Evolutionary conservation across 805 yeast genomes (phyloP).

Genomic region (Metschnikowia colocasiae): DNA sequence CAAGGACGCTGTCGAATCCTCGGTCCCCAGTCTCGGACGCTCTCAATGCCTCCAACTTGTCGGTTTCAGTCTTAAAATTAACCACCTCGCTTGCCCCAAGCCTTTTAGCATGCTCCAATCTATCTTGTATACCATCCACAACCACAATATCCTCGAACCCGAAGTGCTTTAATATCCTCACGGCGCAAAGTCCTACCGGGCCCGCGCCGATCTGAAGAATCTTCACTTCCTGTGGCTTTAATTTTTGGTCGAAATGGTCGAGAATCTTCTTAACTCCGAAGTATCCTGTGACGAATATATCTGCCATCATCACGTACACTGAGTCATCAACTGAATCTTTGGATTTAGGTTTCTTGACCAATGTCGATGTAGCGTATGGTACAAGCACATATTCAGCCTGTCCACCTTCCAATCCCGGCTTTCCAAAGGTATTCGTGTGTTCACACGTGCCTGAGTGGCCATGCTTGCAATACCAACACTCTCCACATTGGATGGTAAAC

Average conservation of each 20-base stretch:
- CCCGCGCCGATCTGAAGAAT: constrained; percentile 58
- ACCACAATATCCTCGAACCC: constrained; percentile 46
- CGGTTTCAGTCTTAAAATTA: constrained; percentile 38
- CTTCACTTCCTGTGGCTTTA: constrained; percentile 27
- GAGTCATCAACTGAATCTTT: constrained; percentile 35
- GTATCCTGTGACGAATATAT: constrained; percentile 62
- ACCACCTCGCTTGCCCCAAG: constrained; percentile 50
- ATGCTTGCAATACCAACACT: constrained; percentile 54
- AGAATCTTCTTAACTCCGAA: constrained; percentile 52
- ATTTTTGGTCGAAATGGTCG: constrained; percentile 18
- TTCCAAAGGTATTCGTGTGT: constrained; percentile 55
- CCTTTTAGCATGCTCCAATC: constrained; percentile 41
- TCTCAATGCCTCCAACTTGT: constrained; percentile 25
- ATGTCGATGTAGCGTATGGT: constrained; percentile 53
- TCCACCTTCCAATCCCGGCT: constrained; percentile 54
- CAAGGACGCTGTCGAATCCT: constrained; percentile 60
- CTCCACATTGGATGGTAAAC: constrained; percentile 58
- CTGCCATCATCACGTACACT: constrained; percentile 55
- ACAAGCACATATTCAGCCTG: constrained; percentile 60
- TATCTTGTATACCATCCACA: constrained; percentile 46
- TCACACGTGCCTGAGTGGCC: constrained; percentile 56
- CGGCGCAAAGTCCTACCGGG: constrained; percentile 56
- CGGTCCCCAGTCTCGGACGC: constrained; percentile 38
- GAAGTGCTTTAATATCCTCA: constrained; percentile 40
- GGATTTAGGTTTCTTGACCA: constrained; percentile 40